A percentile compares a stretch with the other conserved stretches of the same genome.
Evolutionary conservation across 2,329 filamentous ascomycete species (phyloP).

Genomic region (Diaporthe citri): DNA sequence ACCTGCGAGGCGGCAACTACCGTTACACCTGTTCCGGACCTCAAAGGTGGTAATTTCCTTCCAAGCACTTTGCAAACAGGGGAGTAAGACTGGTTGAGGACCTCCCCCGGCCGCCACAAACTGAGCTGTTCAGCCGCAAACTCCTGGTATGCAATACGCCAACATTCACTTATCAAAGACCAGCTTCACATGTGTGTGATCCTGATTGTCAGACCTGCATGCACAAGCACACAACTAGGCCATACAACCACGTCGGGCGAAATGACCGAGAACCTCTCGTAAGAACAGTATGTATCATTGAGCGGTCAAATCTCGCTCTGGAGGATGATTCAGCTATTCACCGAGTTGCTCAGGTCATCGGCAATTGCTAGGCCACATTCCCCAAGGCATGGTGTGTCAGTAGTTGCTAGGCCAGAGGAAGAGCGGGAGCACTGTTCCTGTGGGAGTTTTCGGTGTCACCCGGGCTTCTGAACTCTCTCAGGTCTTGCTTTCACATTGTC

Average conservation of each 20-base stretch:
- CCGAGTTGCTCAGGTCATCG: not conserved
- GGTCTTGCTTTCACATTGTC: not conserved
- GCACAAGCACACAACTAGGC: too few species aligned
- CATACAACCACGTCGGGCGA: not conserved
- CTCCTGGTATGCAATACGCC: not conserved
- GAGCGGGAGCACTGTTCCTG: not conserved
- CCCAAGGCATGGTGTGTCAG: not conserved
- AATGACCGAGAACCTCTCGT: not conserved
- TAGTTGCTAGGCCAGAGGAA: not conserved
- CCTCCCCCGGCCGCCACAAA: not conserved
- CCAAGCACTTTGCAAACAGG: not conserved
- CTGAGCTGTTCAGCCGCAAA: not conserved
- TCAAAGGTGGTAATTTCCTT: not conserved
- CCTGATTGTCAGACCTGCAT: too few species aligned
- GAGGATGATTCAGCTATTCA: not conserved
- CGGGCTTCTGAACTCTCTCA: not conserved
- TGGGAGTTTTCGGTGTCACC: not conserved
- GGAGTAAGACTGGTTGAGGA: not conserved
- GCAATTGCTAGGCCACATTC: not conserved
- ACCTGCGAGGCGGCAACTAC: not conserved
- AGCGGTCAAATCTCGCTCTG: not conserved
- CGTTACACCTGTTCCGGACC: not conserved
- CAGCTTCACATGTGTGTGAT: not conserved
- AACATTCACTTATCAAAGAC: not conserved
- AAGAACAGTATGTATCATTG: not conserved